Base-by-base conservation (phyloP, 2,329 filamentous ascomycete genomes). In the Diplodia mutila region DNA sequence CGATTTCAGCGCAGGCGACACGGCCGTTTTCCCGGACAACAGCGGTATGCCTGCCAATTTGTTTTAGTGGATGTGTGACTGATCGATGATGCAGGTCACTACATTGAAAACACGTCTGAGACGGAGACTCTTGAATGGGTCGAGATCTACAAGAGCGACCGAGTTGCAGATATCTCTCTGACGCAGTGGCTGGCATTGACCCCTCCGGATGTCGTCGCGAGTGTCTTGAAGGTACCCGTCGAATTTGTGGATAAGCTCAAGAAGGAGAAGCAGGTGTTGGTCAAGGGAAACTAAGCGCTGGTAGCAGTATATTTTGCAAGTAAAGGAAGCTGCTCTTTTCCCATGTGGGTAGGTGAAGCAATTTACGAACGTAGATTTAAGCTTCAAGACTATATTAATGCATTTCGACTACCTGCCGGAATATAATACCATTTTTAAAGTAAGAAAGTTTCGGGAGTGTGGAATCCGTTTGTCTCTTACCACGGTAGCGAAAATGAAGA, bases 161-260 rank as follows among this genome's bases (percentile, higher is more conserved):
- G 85, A 2, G 87, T 91, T 1, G 86, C 85, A 0, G 89, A 91
- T 73, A 89, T 91, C 69, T 84, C 86, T 0, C 76, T 91, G 52
- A 87, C 86, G 0, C 89, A 91, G 75, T 92, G 89, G 89, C 80
- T 92, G 48, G 89, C 89, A 0, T 78, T 91, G 61, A 91, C 89
- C 0, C 89, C 89, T 0, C 80, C 85, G 0, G 85, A 88, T 57
- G 83, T 90, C 61, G 87, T 90, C 18, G 85, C 87, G 0, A 83
- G 86, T 75, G 83, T 84, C 2, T 79, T 90, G 16, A 89, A 88
- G 72, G 83, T 90, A 16, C 83, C 86, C 0, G 72, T 87, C 4
- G 80, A 82, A n/a, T 81, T 89, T 55, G 86, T 86, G 2, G 77
- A 86, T 72, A 77, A 81, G 11, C 71, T 89, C 67, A 87, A 89